Evolutionary conservation across 2,329 filamentous ascomycete genomes (phyloP), one percentile per base, ranked within the genome.

Genomic region (Diplodia corticola): DNA sequence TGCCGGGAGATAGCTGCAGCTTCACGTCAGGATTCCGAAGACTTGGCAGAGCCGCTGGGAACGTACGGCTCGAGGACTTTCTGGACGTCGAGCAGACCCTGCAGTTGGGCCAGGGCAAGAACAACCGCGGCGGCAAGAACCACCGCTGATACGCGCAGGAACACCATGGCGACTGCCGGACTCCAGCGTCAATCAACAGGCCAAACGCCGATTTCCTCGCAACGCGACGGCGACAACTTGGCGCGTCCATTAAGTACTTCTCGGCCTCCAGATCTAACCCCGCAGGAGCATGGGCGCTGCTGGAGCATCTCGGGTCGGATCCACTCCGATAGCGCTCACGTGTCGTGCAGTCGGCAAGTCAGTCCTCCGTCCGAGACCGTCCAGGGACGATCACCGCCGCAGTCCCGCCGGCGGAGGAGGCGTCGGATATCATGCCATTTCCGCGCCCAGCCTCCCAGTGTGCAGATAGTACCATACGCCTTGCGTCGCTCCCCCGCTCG

Each of bases 11-110:
- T 65, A 65, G 3, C 63, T 65, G 24, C 49, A 12, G n/a, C 1
- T 7, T 9, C 5, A 20, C 40, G 55, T 60, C 40, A 60, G 15
- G 13, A 48, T 13, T 4, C 49, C 35, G 24, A 12, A 15, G 26
- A 24, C 24, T 6, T 33, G 28, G 35, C 24, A 17, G 28, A 53
- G 30, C 17, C 30, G 24, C 12, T n/a, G 28, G 26, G 22, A 4
- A 65, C 63, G 26, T 57, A 65, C 54, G 64, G 64, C 15, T 57
- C 64, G 24, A 65, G 64, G 33, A 65, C 53, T 55, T 51, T 54
- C n/a, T 65, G 64, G 9, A 65, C 20, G 20, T 65, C 53, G 15
- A 65, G 35, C 26, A 61, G 57, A 7, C 57, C 57, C 57, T 49
- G 57, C 17, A 59, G 10, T 15, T 60, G 53, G 54, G 64, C 64